Conservation (phyloP, 805 yeast genomes). For the Candida glaebosa region DNA sequence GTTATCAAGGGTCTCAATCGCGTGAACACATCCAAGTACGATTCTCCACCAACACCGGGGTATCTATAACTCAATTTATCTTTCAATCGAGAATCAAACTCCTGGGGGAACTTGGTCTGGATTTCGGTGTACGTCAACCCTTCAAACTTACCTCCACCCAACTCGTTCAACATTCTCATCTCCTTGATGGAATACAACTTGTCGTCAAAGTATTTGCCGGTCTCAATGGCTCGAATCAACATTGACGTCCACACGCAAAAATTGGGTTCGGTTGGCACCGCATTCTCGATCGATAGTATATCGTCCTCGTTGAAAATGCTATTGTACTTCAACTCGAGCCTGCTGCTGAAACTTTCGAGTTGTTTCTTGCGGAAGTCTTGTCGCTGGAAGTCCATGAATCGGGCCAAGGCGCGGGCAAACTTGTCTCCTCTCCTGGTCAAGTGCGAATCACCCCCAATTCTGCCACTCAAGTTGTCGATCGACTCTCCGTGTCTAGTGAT, state of each 20-base stretch:
- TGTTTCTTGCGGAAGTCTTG: conserved; percentile 63
- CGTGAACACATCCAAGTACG: conserved; percentile 89
- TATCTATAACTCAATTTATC: conserved; percentile 85
- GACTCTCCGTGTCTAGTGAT: conserved; percentile 95
- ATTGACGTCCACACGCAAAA: conserved; percentile 93
- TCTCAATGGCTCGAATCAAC: conserved; percentile 74
- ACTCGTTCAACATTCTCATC: conserved; percentile 89
- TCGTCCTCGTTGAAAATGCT: conserved; percentile 23
- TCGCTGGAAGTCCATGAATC: conserved; percentile 70
- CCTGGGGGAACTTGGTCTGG: conserved; percentile 66
- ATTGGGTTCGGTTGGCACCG: conserved; percentile 55
- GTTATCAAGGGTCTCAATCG: conserved; percentile 86
- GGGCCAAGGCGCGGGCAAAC: conserved; percentile 69
- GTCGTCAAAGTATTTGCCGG: conserved; percentile 75
- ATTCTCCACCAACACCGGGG: conserved; percentile 97
- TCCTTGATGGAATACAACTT: conserved; percentile 73
- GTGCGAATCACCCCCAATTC: conserved; percentile 87
- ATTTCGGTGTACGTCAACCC: conserved; percentile 92
- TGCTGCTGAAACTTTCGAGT: conserved; percentile 48
- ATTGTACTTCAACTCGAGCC: conserved; percentile 42
- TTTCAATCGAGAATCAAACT: conserved; percentile 68
- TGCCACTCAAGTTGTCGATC: conserved; percentile 76
- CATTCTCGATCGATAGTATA: conserved; percentile 15
- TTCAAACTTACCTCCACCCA: conserved; percentile 90
- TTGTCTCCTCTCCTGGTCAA: conserved; percentile 75